Percentiles rank a stretch among this genome's conserved stretches.
phyloP scores from a whole-genome alignment of 2,329 filamentous ascomycete species.

The Blastomyces gilchristii region DNA sequence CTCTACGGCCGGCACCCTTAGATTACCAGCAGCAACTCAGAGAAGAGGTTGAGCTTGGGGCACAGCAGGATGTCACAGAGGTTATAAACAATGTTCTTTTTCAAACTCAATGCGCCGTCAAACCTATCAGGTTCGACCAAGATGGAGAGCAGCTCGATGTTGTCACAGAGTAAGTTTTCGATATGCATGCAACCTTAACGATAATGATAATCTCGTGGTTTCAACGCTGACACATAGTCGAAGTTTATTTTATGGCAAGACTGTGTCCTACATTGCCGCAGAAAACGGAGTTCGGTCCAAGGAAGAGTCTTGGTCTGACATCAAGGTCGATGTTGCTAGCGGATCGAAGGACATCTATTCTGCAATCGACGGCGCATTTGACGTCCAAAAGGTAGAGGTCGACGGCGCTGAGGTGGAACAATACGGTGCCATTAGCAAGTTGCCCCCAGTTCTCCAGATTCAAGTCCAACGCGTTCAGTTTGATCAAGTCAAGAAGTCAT shows the following conservation, averaged over 20 bases:
- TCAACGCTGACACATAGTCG: background rate
- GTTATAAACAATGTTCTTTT: conserved; percentile 89
- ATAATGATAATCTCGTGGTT: conserved; percentile 11
- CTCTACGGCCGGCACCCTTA: conserved; percentile 32
- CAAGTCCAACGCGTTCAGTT: conserved; percentile 76
- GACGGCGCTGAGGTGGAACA: conserved; percentile 49
- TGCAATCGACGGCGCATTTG: conserved; percentile 76
- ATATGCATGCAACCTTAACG: background rate
- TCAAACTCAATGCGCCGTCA: conserved; percentile 80
- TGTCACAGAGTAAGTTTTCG: conserved; percentile 51
- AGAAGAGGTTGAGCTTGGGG: conserved; percentile 47
- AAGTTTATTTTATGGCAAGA: conserved; percentile 43
- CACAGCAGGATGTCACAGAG: conserved; percentile 93
- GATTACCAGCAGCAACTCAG: conserved; percentile 31
- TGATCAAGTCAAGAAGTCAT: conserved; percentile 49
- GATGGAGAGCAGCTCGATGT: conserved; percentile 71
- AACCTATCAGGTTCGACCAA: conserved; percentile 53
- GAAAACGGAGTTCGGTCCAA: conserved; percentile 39
- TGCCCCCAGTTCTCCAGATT: conserved; percentile 79
- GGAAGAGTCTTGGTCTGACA: conserved; percentile 52
- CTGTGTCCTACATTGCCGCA: conserved; percentile 38
- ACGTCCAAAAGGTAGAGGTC: conserved; percentile 62
- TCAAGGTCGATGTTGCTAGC: conserved; percentile 49
- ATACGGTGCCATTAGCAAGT: conserved; percentile 61
- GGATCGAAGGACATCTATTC: conserved; percentile 63